Base-by-base conservation (phyloP, 257 asterid species). In the Orobanche coerulescens region DNA sequence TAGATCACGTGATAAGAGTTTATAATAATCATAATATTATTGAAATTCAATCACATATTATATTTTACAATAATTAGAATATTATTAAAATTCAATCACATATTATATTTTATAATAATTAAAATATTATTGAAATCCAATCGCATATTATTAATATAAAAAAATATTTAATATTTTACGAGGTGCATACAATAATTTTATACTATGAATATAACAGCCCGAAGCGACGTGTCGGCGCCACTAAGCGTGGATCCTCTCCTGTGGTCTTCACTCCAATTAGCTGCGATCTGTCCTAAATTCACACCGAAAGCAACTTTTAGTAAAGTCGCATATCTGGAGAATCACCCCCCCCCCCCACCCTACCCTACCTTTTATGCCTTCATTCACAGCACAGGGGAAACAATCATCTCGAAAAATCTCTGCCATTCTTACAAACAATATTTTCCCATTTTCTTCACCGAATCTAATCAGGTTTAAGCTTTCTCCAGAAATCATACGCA, bases 241-340 rank as follows among this genome's bases (percentile, higher is more conserved):
- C 58, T 37, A 23, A 58, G 61, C 53, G 40, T 54, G 61, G 54
- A 47, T 23, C 26, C 49, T 64, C 58, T 47, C 18, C 50, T 37
- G 57, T 70, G 28, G 9, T 9, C 9, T 61, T 53, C 66, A 4
- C 19, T 74, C 26, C 65, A 61, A 39, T 74, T 65, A 62, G 31
- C 20, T 72, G 14, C 8, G 59, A 58, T 51, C 24, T 54, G 59
- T 34, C 53, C 39, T 54, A 25, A 51, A 44, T 31, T 74, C 57
- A 10, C 53, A 49, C 3, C 9, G 3, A 58, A 43, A 47, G 15
- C 14, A 20, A 1, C 43, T 34, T 61, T 57, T 62, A 0, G 7
- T 19, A 59, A 71, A 65, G 23, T 58, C 80, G 74, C 56, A 18
- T 55, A n/a, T 51, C 52, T 16, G 20, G 69, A 52, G 44, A 66